phyloP scores from a whole-genome alignment of 2,329 filamentous ascomycete species.

The Metarhizium humberi region DNA sequence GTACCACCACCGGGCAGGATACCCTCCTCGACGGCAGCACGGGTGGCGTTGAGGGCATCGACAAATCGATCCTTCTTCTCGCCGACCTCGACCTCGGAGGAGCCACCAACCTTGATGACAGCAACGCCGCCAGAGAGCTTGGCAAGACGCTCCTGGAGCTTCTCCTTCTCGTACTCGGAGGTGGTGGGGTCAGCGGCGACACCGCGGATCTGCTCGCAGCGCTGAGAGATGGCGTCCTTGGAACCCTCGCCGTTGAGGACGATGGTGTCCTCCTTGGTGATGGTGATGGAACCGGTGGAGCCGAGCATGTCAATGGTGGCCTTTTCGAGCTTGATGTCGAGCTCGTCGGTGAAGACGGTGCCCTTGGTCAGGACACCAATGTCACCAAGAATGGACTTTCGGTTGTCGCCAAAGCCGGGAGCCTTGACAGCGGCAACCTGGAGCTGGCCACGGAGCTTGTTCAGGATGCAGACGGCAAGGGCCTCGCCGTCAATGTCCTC shows the following conservation, averaged over 20 bases:
- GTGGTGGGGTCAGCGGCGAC: conserved; percentile 91
- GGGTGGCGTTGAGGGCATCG: conserved; percentile 94
- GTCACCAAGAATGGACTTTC: conserved; percentile 98
- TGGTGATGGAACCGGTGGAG: conserved; percentile 95
- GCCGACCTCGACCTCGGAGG: conserved; percentile 95
- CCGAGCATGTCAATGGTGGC: conserved; percentile 91
- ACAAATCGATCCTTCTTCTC: conserved; percentile 99
- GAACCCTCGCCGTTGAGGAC: conserved; percentile 92
- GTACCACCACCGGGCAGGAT: conserved; percentile 98
- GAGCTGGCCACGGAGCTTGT: conserved; percentile 99
- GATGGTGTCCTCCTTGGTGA: conserved; percentile 99
- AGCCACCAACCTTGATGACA: conserved; percentile 97
- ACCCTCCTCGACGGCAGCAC: conserved; percentile 96
- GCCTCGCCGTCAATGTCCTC: conserved; percentile 99
- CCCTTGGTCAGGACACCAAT: conserved; percentile 92
- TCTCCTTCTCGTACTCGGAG: conserved; percentile 99
- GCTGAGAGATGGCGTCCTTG: conserved; percentile 89
- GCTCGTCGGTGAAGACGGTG: conserved; percentile 95
- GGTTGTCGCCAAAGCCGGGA: conserved; percentile 98
- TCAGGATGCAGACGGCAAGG: conserved; percentile 96
- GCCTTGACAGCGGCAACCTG: conserved; percentile 99
- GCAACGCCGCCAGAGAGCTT: conserved; percentile 99
- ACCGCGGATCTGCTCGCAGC: conserved; percentile 97
- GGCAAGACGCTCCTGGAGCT: conserved; percentile 98
- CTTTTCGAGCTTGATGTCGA: conserved; percentile 99